These are phyloP conservation scores for Physaria fendleri DNA, from an alignment of 345 rosid genomes.

Conservation along the genomic window DNA sequence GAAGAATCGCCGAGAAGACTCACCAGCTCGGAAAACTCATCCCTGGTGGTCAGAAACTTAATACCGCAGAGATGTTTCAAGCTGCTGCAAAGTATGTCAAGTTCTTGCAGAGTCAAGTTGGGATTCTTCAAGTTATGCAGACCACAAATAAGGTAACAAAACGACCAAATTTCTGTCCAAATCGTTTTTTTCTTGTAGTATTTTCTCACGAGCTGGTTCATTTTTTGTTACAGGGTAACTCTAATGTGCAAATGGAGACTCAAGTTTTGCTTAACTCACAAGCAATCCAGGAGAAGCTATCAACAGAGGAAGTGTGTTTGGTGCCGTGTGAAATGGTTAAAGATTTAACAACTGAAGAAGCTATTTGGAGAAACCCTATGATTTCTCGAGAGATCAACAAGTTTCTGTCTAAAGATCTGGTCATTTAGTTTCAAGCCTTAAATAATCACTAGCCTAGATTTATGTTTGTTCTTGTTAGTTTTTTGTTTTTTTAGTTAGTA, in stretches of 20 bases:
- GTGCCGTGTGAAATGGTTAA: conserved; percentile 35
- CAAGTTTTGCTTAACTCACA: conserved; percentile 34
- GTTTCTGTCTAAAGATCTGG: conserved; percentile 12
- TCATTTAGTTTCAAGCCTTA: neutral
- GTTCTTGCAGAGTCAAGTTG: no score
- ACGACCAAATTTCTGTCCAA: no score
- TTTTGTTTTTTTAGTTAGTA: neutral
- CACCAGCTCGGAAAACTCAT: no score
- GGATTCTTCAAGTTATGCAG: no score
- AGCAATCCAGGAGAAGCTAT: conserved; percentile 41
- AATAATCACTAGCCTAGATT: neutral
- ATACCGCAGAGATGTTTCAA: no score
- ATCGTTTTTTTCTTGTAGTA: no score
- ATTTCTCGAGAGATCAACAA: conserved; percentile 17
- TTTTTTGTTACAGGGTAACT: neutral
- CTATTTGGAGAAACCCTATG: conserved; percentile 20
- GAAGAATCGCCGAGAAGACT: no score
- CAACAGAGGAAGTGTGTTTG: conserved; percentile 41
- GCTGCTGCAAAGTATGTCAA: no score
- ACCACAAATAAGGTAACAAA: no score
- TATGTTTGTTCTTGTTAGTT: conserved; percentile 1
- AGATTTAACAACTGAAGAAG: conserved; percentile 24
- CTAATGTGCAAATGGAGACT: conserved; percentile 17
- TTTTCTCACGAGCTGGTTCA: neutral
- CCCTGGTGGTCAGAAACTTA: no score